These are phyloP conservation scores for Bifiguratus adelaidae DNA, from an alignment of 192 early-diverging fungal genomes.

Conservation along the genomic window DNA sequence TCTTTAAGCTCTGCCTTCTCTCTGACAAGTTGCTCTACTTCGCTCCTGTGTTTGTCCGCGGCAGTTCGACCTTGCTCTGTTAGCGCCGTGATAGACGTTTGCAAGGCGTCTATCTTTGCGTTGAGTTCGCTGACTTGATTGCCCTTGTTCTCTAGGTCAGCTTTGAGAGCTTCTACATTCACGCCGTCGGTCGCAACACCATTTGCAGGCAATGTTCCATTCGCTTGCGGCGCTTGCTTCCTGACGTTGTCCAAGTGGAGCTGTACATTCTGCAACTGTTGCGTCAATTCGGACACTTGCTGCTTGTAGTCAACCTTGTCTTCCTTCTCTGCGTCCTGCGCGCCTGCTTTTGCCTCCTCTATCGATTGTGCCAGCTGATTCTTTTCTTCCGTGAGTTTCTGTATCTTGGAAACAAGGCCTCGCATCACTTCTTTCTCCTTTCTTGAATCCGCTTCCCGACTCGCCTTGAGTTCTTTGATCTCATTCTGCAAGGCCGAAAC, in stretches of 20 bases:
- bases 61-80: not conserved
- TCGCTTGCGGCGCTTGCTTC: no score
- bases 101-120: no score
- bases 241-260: no score
- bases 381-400: slow-evolving; percentile 9
- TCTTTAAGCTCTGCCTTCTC: not conserved
- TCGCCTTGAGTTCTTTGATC: not conserved
- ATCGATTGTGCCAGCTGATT: slow-evolving; percentile 2
- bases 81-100: not conserved
- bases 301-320: no score
- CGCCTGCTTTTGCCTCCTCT: slow-evolving; percentile 11
- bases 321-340: no score
- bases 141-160: not conserved
- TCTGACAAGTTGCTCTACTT: not conserved
- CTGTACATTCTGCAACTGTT: no score
- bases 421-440: slow-evolving; percentile 22
- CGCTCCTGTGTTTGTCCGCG: not conserved
- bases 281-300: no score
- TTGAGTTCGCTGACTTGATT: not conserved
- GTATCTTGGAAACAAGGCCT: slow-evolving; percentile 17
- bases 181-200: not conserved
- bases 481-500: slow-evolving; percentile 1
- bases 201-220: no score
- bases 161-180: not conserved
- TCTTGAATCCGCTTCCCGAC: slow-evolving; percentile 4